Base-by-base conservation (phyloP, 2,329 filamentous ascomycete species). In the Dendryphion nanum region DNA sequence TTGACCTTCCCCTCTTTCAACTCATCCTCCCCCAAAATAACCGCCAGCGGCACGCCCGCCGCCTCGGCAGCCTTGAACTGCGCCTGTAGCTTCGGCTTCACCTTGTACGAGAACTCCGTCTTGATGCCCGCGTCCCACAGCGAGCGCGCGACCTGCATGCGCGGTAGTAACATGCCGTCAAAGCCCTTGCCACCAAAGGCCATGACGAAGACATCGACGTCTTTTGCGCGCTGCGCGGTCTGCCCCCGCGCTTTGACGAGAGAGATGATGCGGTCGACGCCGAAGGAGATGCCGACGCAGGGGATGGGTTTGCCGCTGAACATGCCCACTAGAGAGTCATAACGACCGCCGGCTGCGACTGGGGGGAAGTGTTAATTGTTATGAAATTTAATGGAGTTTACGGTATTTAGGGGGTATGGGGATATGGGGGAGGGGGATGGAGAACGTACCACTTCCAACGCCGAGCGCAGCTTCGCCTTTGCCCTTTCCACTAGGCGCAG, bases 181-280 rank as follows among this genome's bases (percentile, higher is more conserved):
- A 90, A 91, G 15, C 83, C 86, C 68, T 90, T 91, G 37, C 87
- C 86, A 57, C 89, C 90, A 59, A 96, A 89, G 0, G 89, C 89
- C 89, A 97, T 97, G 57, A 97, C 85, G 67, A 82, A 96, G 31
- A 90, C 89, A 59, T 97, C 90, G 3, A 90, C 84, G 53, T 93
- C 86, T 57, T 83, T 89, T 48, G 76, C 75, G 47, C 86, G 74
- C 15, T 75, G 67, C 38, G 71, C 77, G 40, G 77, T 78, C 45
- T 79, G 81, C 63, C 88, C 76, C 33, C 83, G 77, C 10, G 87
- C 83, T 66, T 95, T 90, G 48, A 85, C 88, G 59, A 96, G 90
- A 53, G 86, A 89, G 71, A 95, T 95, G 59, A 97, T 96, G 53
- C 91, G 84, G 67, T 97, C 91, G 33, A 96, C 88, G 38, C 91